Percentiles rank a stretch among this genome's conserved stretches.
phyloP scores from a whole-genome alignment of 1,284 basidiomycete species.

The Cryptococcus sp. region DNA sequence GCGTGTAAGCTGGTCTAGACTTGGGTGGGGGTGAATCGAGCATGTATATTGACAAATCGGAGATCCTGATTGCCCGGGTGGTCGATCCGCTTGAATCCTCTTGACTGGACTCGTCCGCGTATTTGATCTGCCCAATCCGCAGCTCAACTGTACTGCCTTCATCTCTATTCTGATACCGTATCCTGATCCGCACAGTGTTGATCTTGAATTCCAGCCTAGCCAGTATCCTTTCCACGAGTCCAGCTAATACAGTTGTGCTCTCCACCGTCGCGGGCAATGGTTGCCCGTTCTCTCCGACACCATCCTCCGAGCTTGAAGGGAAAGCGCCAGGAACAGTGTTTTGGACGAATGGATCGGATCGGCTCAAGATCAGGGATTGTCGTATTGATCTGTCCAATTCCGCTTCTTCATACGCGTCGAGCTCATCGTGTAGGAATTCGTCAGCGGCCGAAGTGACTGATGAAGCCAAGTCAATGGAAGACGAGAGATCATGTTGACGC shows the following conservation, averaged over 20 bases:
- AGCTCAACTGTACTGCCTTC: conserved; percentile 36
- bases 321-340: conserved; percentile 39
- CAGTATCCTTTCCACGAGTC: conserved; percentile 75
- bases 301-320: conserved; percentile 18
- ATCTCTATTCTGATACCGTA: conserved; percentile 29
- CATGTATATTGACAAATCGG: conserved; percentile 22
- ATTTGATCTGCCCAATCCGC: conserved; percentile 35
- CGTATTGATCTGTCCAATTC: conserved; percentile 64
- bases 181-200: conserved; percentile 58
- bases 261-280: conserved; percentile 28
- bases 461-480: conserved; percentile 57
- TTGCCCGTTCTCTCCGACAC: not conserved
- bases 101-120: conserved; percentile 35
- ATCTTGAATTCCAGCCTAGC: conserved; percentile 76
- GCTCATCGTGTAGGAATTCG: conserved; percentile 76
- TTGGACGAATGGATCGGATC: conserved; percentile 35
- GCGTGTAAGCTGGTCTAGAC: conserved; percentile 1
- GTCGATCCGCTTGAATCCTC: conserved; percentile 4
- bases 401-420: conserved; percentile 66
- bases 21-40: not conserved
- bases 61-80: conserved; percentile 21
- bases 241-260: conserved; percentile 73
- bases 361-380: conserved; percentile 34
- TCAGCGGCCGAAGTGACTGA: conserved; percentile 77
- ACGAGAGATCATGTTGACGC: not conserved